Evolutionary conservation across 169 alveolate species (phyloP), one percentile per base, ranked within the genome.

Genomic region (Eimeria sp.): DNA sequence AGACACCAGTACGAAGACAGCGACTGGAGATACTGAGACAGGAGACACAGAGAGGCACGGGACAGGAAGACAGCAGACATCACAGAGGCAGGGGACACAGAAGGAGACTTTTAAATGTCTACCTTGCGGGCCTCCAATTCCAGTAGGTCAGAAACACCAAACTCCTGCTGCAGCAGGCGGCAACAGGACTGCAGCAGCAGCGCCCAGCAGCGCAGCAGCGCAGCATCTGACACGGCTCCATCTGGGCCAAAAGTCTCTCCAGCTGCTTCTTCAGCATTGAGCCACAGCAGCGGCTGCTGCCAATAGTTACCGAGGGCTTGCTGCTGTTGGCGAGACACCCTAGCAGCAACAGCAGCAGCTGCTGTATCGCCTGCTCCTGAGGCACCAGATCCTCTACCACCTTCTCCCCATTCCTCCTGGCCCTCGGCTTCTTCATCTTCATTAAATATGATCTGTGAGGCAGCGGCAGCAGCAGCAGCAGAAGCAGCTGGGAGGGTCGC

Each of bases 241-340:
- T 57, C 73, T 7, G 75, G n/a, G 54, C 73, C 54, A 11, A 49
- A 5, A 7, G 91, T 83, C 54, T 83, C 91, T 51, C 75, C 91
- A 30, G 70, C 91, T 83, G 91, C 91, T 83, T 83, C 91, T 40
- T 83, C 51, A 5, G 91, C 91, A 83, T 83, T 49, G 13, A 83
- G 70, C 91, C 91, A 57, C 91, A 83, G 73, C 75, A 83, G 91
- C 73, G 91, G 91, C 70, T 83, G 91, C 73, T 83, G 91, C 91
- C 91, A 83, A 75, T 83, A 83, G 54, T 65, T 83, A 25, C 91
- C 91, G 16, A 83, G 73, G 34, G 91, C 73, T n/a, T 83, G 91
- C 91, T 83, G 91, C 73, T 83, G 91, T 54, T 83, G 91, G 3
- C 72, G 70, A 22, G 91, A 22, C 49, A 83, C 75, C 49, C 75